Evolutionary conservation across 139 green algal species (phyloP).

Genomic region (Pleodorina starrii): DNA sequence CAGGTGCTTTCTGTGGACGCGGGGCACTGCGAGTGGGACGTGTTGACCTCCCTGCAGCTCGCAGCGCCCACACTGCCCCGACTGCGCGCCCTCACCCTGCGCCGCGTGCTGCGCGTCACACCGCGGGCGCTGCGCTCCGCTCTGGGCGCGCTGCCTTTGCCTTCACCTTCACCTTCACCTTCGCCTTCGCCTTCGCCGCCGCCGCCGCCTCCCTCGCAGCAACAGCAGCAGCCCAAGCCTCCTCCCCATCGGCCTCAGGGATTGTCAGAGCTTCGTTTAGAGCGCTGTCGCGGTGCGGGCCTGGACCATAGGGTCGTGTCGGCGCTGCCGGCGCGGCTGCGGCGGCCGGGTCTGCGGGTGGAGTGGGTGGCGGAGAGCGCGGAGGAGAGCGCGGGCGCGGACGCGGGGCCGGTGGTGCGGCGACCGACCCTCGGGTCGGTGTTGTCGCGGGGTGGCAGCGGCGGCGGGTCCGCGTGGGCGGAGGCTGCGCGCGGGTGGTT

Average conservation of each 20-base stretch:
- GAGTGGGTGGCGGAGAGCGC: constrained; percentile 20
- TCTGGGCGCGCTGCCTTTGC: not conserved
- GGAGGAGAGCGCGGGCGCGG: constrained; percentile 13
- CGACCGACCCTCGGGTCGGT: not conserved
- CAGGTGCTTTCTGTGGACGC: constrained; percentile 16
- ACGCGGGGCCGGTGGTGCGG: constrained; percentile 3
- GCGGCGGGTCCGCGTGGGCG: not conserved
- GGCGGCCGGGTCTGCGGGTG: not conserved
- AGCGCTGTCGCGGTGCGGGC: not conserved
- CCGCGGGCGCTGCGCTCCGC: not conserved
- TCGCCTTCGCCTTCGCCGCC: not conserved
- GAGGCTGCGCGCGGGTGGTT: not conserved
- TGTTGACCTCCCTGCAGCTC: not conserved
- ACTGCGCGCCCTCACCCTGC: not conserved
- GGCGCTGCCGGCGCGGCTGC: not conserved
- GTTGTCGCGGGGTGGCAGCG: not conserved
- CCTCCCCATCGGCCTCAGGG: too few relatives aligned
- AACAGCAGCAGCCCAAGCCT: too few relatives aligned
- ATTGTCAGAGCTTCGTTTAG: not conserved
- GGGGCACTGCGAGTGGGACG: constrained; percentile 19
- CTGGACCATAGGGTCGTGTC: not conserved
- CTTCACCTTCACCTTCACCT: too few relatives aligned
- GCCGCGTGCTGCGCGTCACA: not conserved
- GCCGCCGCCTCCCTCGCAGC: too few relatives aligned
- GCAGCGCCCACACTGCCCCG: not conserved